Evolutionary conservation across 2,329 filamentous ascomycete genomes (phyloP).

Genomic region (Mycosphaerella sp.): DNA sequence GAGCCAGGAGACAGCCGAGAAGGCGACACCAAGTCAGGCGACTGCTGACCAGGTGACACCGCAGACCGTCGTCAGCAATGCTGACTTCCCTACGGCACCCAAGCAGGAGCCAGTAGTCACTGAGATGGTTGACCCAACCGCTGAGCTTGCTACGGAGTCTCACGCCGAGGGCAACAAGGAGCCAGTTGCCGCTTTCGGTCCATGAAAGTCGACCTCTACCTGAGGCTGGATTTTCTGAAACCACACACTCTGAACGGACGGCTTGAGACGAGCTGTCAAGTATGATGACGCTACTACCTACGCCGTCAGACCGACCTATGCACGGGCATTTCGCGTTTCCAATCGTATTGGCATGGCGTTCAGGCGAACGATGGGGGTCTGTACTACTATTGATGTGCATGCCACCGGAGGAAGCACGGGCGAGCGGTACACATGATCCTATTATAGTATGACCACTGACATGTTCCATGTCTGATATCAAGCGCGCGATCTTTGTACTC

Average conservation of each 20-base stretch:
- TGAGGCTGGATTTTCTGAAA: background rate
- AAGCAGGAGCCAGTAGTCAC: constrained; percentile 20
- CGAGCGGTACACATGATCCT: constrained; percentile 2
- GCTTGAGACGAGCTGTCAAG: background rate
- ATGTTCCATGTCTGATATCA: constrained; percentile 3
- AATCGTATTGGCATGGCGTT: constrained; percentile 4
- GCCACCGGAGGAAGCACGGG: background rate
- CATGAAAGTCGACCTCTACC: background rate
- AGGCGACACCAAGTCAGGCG: constrained; percentile 25
- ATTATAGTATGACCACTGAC: constrained; percentile 4
- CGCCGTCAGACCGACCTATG: background rate
- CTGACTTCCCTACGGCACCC: constrained; percentile 23
- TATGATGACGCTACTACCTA: background rate
- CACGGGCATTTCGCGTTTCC: constrained; percentile 2
- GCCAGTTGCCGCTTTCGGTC: constrained; percentile 2
- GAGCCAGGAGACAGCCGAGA: constrained; percentile 31
- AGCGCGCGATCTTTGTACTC: background rate
- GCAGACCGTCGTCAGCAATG: constrained; percentile 14
- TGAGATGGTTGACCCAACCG: constrained; percentile 13
- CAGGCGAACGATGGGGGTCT: background rate
- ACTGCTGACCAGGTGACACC: constrained; percentile 23
- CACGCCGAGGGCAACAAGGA: background rate
- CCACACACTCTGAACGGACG: background rate
- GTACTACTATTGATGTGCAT: background rate
- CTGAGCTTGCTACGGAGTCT: constrained; percentile 4